Evolutionary conservation across 495 filamentous ascomycete species (phyloP).

Genomic region (Saxophila tyrrhenica): DNA sequence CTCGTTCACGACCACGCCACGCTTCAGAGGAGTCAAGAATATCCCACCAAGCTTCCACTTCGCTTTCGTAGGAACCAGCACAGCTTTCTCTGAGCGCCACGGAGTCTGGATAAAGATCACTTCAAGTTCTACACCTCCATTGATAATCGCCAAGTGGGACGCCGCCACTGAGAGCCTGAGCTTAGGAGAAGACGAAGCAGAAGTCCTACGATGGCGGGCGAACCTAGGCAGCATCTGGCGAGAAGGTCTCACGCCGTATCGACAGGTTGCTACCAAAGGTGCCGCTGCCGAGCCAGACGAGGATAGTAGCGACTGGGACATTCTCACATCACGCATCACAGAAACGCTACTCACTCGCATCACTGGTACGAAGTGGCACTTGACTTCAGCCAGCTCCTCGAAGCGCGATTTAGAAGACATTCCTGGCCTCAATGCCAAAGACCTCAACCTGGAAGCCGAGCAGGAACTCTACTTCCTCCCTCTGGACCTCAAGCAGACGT

Average conservation of each 20-base stretch:
- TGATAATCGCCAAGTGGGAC: slow-evolving; percentile 49
- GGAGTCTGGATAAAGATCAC: slow-evolving; percentile 49
- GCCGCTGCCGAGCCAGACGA: slow-evolving; percentile 20
- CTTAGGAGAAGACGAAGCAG: slow-evolving; percentile 22
- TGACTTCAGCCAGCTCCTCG: slow-evolving; percentile 39
- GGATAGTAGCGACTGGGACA: slow-evolving; percentile 29
- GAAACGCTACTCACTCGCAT: slow-evolving; percentile 36
- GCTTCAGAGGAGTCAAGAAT: slow-evolving; percentile 48
- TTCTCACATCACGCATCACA: slow-evolving; percentile 42
- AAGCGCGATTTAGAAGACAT: slow-evolving; percentile 35
- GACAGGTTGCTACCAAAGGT: slow-evolving; percentile 20
- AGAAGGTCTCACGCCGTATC: slow-evolving; percentile 33
- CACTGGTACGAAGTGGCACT: slow-evolving; percentile 40
- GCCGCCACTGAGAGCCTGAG: slow-evolving; percentile 26
- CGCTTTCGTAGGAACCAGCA: slow-evolving; percentile 39
- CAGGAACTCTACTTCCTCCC: slow-evolving; percentile 44
- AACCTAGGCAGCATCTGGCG: slow-evolving; percentile 36
- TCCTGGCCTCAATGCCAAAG: slow-evolving; percentile 26
- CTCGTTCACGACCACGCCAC: slow-evolving; percentile 33
- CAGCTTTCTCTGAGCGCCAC: slow-evolving; percentile 42
- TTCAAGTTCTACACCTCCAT: slow-evolving; percentile 19
- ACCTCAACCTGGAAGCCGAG: slow-evolving; percentile 16
- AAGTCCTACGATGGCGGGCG: slow-evolving; percentile 28
- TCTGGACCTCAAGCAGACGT: slow-evolving; percentile 45
- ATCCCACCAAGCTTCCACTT: slow-evolving; percentile 50